phyloP scores from a whole-genome alignment of 805 yeast genomes.

The Ogataea methanolica region DNA sequence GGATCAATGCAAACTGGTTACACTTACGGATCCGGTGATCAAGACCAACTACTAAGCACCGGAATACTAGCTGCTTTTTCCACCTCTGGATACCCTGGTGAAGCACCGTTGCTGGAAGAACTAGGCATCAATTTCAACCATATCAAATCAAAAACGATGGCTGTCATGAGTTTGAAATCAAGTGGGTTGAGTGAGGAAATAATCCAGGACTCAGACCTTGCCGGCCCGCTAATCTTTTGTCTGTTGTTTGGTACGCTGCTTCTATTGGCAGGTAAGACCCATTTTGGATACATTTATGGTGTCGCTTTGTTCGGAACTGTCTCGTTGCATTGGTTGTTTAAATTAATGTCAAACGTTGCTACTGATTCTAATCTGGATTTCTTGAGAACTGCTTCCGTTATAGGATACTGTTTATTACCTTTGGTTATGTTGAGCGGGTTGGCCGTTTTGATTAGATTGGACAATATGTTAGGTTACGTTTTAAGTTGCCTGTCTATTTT shows the following conservation, averaged over 20 bases:
- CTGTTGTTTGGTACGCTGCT: slow-evolving; percentile 79
- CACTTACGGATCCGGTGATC: slow-evolving; percentile 24
- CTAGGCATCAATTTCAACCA: slow-evolving; percentile 89
- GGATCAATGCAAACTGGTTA: slow-evolving; percentile 26
- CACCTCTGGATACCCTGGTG: slow-evolving; percentile 91
- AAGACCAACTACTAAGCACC: slow-evolving; percentile 45
- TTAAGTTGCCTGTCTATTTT: slow-evolving; percentile 61
- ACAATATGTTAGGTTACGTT: slow-evolving; percentile 69
- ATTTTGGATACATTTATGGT: slow-evolving; percentile 95
- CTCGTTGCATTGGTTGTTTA: slow-evolving; percentile 78
- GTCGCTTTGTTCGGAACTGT: slow-evolving; percentile 89
- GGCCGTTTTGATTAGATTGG: slow-evolving; percentile 62
- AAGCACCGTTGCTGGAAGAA: slow-evolving; percentile 88
- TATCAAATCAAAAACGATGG: slow-evolving; percentile 76
- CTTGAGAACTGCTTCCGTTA: slow-evolving; percentile 77
- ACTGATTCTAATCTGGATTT: slow-evolving; percentile 39
- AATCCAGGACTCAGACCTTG: slow-evolving; percentile 85
- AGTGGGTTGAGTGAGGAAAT: slow-evolving; percentile 64
- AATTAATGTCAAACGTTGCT: slow-evolving; percentile 71
- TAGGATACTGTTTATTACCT: slow-evolving; percentile 93
- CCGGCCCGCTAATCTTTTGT: slow-evolving; percentile 91
- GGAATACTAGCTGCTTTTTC: slow-evolving; percentile 92
- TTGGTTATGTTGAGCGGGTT: slow-evolving; percentile 72
- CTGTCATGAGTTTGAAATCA: slow-evolving; percentile 72
- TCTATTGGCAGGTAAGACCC: slow-evolving; percentile 86